Evolutionary conservation across 805 yeast species (phyloP).

Genomic region (Candida adriatica): DNA sequence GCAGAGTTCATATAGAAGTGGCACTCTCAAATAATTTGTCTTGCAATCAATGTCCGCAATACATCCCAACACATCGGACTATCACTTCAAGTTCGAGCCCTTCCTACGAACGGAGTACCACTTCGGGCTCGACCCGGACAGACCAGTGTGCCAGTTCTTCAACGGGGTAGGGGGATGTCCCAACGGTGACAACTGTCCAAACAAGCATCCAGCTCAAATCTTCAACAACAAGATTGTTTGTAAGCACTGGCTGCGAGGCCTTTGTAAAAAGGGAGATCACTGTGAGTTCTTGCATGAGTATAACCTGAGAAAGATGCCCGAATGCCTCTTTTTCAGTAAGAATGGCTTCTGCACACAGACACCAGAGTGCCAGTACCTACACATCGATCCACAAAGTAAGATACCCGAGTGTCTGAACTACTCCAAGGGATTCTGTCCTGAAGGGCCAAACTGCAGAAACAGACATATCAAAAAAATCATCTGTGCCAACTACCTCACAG

Average conservation of each 20-base stretch:
- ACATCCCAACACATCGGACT: constrained; percentile 33
- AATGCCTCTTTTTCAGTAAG: constrained; percentile 80
- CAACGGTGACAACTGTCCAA: constrained; percentile 75
- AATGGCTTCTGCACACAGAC: constrained; percentile 83
- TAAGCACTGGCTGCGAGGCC: constrained; percentile 96
- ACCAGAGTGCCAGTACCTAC: constrained; percentile 90
- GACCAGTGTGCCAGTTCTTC: constrained; percentile 79
- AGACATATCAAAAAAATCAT: constrained; percentile 71
- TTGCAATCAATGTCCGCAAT: constrained; percentile 26
- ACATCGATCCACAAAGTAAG: constrained; percentile 81
- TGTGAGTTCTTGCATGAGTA: constrained; percentile 97
- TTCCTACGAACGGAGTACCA: constrained; percentile 74
- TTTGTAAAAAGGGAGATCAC: constrained; percentile 93
- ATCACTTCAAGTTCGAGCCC: constrained; percentile 68
- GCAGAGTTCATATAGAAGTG: background rate
- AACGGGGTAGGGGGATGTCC: constrained; percentile 73
- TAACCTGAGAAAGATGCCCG: constrained; percentile 92
- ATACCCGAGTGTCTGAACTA: constrained; percentile 86
- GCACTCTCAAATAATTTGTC: background rate
- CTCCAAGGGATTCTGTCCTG: constrained; percentile 83
- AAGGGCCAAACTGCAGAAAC: constrained; percentile 79
- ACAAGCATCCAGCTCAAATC: constrained; percentile 70
- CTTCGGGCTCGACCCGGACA: constrained; percentile 78
- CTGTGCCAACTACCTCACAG: constrained; percentile 78
- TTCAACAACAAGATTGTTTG: constrained; percentile 81